Conservation (phyloP, 2,329 filamentous ascomycete genomes). For the Graphilbum fragrans region DNA sequence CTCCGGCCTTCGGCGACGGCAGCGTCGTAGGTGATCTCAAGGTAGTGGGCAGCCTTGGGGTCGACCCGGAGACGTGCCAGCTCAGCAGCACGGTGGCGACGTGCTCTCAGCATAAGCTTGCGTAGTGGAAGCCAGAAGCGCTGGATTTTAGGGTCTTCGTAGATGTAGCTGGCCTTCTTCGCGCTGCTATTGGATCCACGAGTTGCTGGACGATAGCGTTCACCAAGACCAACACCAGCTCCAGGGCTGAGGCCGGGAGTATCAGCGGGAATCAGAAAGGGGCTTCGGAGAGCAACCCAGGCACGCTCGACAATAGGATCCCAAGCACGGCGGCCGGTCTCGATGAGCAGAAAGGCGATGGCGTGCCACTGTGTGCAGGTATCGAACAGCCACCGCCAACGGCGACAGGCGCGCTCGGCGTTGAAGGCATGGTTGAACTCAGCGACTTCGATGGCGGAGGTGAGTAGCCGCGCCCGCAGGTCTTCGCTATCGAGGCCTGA, state of each 20-base stretch:
- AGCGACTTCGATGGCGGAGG: conserved; percentile 38
- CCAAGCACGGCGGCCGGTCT: conserved; percentile 32
- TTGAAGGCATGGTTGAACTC: conserved; percentile 43
- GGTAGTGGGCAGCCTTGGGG: conserved; percentile 10
- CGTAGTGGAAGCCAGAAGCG: conserved; percentile 28
- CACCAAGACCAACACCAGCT: background rate
- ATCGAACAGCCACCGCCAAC: conserved; percentile 46
- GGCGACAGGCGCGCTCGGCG: conserved; percentile 30
- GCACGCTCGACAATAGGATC: conserved; percentile 31
- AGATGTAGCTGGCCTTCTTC: conserved; percentile 13
- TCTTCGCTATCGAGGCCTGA: conserved; percentile 15
- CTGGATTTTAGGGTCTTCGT: conserved; percentile 12
- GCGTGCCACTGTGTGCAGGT: conserved; percentile 48
- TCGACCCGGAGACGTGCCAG: conserved; percentile 20
- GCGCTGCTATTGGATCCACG: too few relatives aligned
- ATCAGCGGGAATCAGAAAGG: conserved; percentile 24
- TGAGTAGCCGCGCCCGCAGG: conserved; percentile 30
- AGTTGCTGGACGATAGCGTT: too few relatives aligned
- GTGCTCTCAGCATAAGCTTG: conserved; percentile 24
- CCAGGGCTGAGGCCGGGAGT: background rate
- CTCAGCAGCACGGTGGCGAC: conserved; percentile 23
- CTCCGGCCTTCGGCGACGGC: conserved; percentile 16
- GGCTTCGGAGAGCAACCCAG: conserved; percentile 33
- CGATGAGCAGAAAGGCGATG: conserved; percentile 41
- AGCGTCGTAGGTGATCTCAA: conserved; percentile 17